Base-by-base conservation (phyloP, 306 rosid species). In the Lathyrus oleraceus region DNA sequence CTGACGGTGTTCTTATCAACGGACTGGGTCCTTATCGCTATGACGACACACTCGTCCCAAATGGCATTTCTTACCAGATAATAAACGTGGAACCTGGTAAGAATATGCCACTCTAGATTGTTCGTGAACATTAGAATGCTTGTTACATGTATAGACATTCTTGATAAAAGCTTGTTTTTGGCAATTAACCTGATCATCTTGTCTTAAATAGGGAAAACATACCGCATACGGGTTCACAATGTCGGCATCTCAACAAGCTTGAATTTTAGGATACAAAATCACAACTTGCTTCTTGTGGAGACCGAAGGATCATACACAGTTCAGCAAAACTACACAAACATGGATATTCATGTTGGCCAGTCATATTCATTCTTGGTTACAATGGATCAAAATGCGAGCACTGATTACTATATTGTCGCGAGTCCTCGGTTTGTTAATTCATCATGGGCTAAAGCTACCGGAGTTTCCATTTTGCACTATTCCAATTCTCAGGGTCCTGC, bases 291-390 rank as follows among this genome's bases (percentile, higher is more conserved):
- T 36, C 83, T 91, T 2, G 97, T 86, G 68, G 97, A 91, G 86
- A 88, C 92, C 0, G 95, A 91, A 79, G 95, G 97, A 57, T 88
- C 95, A 53, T 88, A 91, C 80, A 86, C 97, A 4, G 82, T 88
- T 40, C 95, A 91, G 78, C 95, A 88, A 69, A 88, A 78, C 79
- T 86, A 88, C 65, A 67, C 86, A 32, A 81, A 79, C 83, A 83
- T 91, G 92, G 92, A 91, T 78, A 82, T 91, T 72, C 97, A 91
- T 40, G 95, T 91, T 48, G 97, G 97, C 62, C 95, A 88, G 83
- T 91, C 97, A 8, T 91, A 84, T 68, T 91, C 97, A 19, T 88
- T 91, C 85, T 80, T 91, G 84, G 92, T 91, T 43, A 86, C 97
- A 16, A 88, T 85, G 97, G 97, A 91, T 83, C 97, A 91, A 83